Evolutionary conservation across 139 green algal genomes (phyloP), one percentile per base, ranked within the genome.

Genomic region (Yamagishiella unicocca): DNA sequence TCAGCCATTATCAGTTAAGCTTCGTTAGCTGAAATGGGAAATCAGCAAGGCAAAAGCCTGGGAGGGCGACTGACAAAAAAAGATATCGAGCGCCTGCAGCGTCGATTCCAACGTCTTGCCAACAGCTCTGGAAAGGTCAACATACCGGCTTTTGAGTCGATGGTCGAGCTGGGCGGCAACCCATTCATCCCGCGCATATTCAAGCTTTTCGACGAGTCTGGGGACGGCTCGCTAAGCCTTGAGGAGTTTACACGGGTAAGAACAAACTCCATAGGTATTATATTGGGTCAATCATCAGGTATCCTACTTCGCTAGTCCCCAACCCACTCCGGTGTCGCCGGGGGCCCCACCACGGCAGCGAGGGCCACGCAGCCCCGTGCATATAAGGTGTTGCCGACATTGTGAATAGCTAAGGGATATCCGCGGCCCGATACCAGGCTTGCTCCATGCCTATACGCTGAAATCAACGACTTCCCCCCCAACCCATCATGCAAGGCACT

Each of bases 201-300:
- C 43, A 78, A 82, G 66, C 54, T 90, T 2, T 90, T 90, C 58
- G 85, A 90, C 37, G 42, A 53, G 29, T 46, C 61, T 1, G 71
- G 79, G 9, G 85, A 89, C 45, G 76, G 81, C 38, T 35, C 42
- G 24, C 66, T 89, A 40, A 85, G n/a, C 27, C 4, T 87, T 24
- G 74, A 88, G 33, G 88, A 91, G 37, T 91, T 91, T 64, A 91
- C 82, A 29, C 55, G 58, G 62, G 84, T 89, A 64, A 43, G 9
- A 12, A 58, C 5, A 33, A 37, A 53, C 17, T 8, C 4, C 5
- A 21, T n/a, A 74, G 33, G n/a, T n/a, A n/a, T n/a, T n/a, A n/a
- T n/a, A n/a, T n/a, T n/a, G n/a, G n/a, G n/a, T n/a, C n/a, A n/a
- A n/a, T n/a, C n/a, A n/a, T n/a, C n/a, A n/a, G n/a, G n/a, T n/a